Evolutionary conservation across 225 moss, liverwort and hornwort genomes (phyloP).

Genomic region (Antitrichia curtipendula): DNA sequence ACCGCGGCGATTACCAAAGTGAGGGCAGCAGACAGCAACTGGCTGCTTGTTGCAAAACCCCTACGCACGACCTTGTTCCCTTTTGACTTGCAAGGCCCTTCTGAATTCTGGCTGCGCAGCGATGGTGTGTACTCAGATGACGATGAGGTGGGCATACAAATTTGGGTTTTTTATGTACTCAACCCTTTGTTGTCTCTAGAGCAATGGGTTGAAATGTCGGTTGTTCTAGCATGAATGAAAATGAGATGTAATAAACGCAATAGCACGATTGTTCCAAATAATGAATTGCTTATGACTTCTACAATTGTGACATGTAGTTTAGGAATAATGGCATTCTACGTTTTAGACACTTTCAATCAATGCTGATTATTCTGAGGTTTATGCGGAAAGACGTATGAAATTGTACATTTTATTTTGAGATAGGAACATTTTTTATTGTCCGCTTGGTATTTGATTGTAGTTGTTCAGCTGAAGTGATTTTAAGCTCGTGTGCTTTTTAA

Average conservation of each 20-base stretch:
- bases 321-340: not conserved
- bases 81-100: conserved; percentile 30
- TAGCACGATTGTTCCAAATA: not conserved
- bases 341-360: not conserved
- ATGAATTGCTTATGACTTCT: not conserved
- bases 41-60: conserved; percentile 45
- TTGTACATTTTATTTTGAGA: not conserved
- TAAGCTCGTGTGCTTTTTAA: not conserved
- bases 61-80: conserved; percentile 13
- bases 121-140: conserved; percentile 26
- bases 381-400: not conserved
- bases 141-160: conserved; percentile 22
- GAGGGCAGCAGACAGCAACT: conserved; percentile 1
- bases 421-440: not conserved
- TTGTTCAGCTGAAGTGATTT: not conserved
- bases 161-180: not conserved
- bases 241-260: not conserved
- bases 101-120: conserved; percentile 29
- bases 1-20: conserved; percentile 25
- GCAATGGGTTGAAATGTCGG: not conserved
- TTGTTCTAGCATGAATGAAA: not conserved
- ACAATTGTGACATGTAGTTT: not conserved
- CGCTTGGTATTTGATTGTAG: not conserved
- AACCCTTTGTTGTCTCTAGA: not conserved
- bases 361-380: not conserved